phyloP scores from a whole-genome alignment of 2,329 filamentous ascomycete genomes.

The Pezicula radicicola region DNA sequence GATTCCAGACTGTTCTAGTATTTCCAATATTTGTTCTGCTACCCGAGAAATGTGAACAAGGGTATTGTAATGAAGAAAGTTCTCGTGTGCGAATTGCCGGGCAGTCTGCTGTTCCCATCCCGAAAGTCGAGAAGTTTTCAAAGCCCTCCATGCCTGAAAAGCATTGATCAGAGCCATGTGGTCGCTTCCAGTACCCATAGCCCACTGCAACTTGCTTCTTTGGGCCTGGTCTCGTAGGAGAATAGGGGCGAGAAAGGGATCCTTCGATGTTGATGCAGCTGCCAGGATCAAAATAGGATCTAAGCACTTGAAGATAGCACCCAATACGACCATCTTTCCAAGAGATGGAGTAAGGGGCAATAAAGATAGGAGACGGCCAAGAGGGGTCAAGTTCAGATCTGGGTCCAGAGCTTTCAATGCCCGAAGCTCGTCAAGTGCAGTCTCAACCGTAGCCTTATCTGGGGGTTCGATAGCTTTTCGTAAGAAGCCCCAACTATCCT shows the following conservation, averaged over 20 bases:
- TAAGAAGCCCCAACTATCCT: slow-evolving; percentile 76
- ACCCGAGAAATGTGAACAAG: neutral
- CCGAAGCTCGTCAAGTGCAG: slow-evolving; percentile 73
- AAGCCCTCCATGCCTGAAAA: slow-evolving; percentile 28
- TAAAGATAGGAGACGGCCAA: slow-evolving; percentile 84
- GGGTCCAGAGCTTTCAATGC: slow-evolving; percentile 85
- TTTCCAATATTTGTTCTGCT: neutral
- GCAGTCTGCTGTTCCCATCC: slow-evolving; percentile 13
- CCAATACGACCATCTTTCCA: slow-evolving; percentile 91
- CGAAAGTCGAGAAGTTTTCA: slow-evolving; percentile 21
- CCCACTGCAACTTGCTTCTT: slow-evolving; percentile 70
- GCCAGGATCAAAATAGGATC: slow-evolving; percentile 85
- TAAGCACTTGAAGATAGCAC: slow-evolving; percentile 85
- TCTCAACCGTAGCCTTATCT: slow-evolving; percentile 75
- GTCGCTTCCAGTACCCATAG: slow-evolving; percentile 42
- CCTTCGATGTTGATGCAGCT: slow-evolving; percentile 79
- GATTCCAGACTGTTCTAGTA: neutral
- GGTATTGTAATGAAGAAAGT: slow-evolving; percentile 25
- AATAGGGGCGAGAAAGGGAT: slow-evolving; percentile 76
- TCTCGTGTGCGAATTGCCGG: slow-evolving; percentile 9
- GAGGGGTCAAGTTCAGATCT: slow-evolving; percentile 72
- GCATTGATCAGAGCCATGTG: slow-evolving; percentile 42
- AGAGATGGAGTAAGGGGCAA: slow-evolving; percentile 87
- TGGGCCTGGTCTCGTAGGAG: slow-evolving; percentile 77
- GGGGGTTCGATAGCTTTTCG: slow-evolving; percentile 84